Evolutionary conservation across 1,284 basidiomycete genomes (phyloP).

Genomic region (Trametes hirsuta): DNA sequence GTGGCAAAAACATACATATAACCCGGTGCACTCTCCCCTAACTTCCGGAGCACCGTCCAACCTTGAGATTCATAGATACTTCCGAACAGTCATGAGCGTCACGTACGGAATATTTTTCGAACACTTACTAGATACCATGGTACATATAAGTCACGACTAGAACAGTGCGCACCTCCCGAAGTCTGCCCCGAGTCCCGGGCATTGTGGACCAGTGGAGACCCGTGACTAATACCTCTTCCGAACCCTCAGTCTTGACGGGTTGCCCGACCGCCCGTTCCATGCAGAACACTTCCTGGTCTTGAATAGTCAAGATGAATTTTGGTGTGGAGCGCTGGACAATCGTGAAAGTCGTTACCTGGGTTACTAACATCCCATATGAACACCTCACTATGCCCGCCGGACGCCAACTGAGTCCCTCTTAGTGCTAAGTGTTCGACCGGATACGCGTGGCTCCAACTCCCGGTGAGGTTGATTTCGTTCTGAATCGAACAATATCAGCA

Average conservation of each 20-base stretch:
- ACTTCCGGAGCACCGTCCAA: not conserved
- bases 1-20: not conserved
- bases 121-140: not conserved
- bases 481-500: not conserved
- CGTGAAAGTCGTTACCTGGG: not conserved
- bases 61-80: not conserved
- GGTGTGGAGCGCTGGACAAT: too few relatives aligned
- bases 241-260: not conserved
- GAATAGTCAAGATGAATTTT: too few relatives aligned
- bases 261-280: not conserved
- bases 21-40: not conserved
- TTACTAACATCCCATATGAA: not conserved
- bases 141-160: conserved; percentile 1
- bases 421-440: not conserved
- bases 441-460: not conserved
- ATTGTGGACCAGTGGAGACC: not conserved
- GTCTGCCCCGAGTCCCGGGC: not conserved
- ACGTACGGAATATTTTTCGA: too few relatives aligned
- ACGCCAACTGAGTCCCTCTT: not conserved
- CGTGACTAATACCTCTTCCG: not conserved
- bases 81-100: not conserved
- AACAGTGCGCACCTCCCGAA: too few relatives aligned
- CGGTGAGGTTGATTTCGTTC: not conserved
- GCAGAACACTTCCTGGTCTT: not conserved
- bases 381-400: not conserved